Evolutionary conservation across 495 filamentous ascomycete genomes (phyloP).

Genomic region (Emericellopsis terricola): DNA sequence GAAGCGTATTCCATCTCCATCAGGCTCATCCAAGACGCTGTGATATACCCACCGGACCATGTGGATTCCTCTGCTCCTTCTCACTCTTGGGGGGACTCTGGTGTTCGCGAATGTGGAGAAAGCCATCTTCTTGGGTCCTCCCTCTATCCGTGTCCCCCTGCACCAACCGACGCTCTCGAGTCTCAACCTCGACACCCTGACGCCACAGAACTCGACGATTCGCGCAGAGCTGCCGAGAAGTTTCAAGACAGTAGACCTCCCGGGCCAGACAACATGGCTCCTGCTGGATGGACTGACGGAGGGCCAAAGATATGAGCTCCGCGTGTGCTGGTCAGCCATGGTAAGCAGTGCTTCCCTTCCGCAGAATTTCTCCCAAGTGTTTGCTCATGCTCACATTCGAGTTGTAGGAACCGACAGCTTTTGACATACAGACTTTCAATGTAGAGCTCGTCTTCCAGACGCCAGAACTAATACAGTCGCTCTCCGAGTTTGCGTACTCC

Average conservation of each 20-base stretch:
- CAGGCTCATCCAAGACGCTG: too few relatives aligned
- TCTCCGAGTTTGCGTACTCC: conserved; percentile 45
- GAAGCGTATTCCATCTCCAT: too few relatives aligned
- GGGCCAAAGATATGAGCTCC: conserved; percentile 72
- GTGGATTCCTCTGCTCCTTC: too few relatives aligned
- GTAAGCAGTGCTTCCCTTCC: too few relatives aligned
- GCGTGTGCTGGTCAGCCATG: conserved; percentile 86
- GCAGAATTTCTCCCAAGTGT: conserved; percentile 4
- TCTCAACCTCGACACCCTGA: conserved; percentile 45
- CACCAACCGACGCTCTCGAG: conserved; percentile 40
- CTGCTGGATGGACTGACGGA: conserved; percentile 57
- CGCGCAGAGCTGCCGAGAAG: conserved; percentile 42
- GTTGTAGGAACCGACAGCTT: conserved; percentile 70
- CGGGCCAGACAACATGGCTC: conserved; percentile 49
- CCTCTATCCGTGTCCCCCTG: conserved; percentile 28
- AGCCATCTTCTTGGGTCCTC: conserved; percentile 66
- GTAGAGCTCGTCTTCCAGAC: conserved; percentile 38
- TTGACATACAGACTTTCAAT: conserved; percentile 46
- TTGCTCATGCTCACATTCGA: neutral
- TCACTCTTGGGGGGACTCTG: too few relatives aligned
- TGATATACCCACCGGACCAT: too few relatives aligned
- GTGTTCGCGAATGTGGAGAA: conserved; percentile 85
- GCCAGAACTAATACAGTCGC: conserved; percentile 39
- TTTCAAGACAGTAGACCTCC: conserved; percentile 30
- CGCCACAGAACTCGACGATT: conserved; percentile 34